A percentile compares a stretch with the other conserved stretches of the same genome.
Evolutionary conservation across 768 basidiomycete genomes (phyloP).

Genomic region (Trametes maxima): DNA sequence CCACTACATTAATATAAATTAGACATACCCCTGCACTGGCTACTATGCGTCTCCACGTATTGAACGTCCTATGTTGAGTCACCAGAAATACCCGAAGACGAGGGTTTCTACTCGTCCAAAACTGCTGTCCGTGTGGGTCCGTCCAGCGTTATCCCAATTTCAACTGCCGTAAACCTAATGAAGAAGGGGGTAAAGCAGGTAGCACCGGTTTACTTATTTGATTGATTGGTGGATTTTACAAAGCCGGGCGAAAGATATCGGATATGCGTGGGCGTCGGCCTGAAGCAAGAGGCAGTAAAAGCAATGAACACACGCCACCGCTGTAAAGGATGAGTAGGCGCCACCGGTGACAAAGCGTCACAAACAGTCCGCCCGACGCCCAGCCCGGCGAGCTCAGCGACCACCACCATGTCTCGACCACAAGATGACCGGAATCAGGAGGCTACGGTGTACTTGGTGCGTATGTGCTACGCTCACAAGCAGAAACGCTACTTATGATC

Average conservation of each 20-base stretch:
- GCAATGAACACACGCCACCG: background rate
- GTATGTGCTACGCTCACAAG: background rate
- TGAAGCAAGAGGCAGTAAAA: background rate
- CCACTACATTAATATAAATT: too few species aligned
- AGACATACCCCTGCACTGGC: too few species aligned
- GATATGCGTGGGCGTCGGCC: background rate
- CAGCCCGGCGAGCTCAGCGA: constrained; percentile 8
- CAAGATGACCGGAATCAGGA: constrained; percentile 64
- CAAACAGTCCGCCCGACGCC: constrained; percentile 13
- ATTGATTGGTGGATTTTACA: background rate
- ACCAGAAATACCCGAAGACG: too few species aligned
- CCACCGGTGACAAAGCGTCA: constrained; percentile 18
- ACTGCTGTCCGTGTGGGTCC: too few species aligned
- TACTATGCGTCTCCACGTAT: too few species aligned
- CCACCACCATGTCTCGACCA: constrained; percentile 43
- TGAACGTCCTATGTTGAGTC: too few species aligned
- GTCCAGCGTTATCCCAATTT: too few species aligned
- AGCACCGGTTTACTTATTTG: background rate
- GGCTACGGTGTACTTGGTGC: constrained; percentile 61
- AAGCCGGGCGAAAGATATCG: background rate
- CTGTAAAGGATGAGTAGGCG: background rate
- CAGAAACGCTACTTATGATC: background rate
- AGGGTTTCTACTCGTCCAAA: too few species aligned
- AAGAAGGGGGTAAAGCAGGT: background rate
- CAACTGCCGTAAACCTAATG: too few species aligned